A percentile compares a stretch with the other conserved stretches of the same genome.
These are phyloP conservation scores for Halophytophthora polymorphica DNA, from an alignment of 352 stramenopile species.

Conservation along the genomic window DNA sequence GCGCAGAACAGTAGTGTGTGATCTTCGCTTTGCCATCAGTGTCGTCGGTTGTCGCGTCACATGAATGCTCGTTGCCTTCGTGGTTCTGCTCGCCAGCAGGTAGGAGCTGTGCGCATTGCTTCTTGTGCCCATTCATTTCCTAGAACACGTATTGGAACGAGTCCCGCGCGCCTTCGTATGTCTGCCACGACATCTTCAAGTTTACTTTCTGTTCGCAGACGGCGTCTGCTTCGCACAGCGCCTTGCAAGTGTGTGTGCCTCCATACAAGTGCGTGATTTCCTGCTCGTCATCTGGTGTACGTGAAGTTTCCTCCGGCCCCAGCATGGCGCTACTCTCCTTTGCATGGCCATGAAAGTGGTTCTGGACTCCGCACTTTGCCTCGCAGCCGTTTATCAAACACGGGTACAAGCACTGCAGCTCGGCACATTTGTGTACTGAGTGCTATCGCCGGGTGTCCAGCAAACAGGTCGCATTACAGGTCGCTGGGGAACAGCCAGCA, in stretches of 20 bases:
- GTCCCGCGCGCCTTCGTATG: slow-evolving; percentile 36
- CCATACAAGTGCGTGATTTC: slow-evolving; percentile 43
- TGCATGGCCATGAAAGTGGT: slow-evolving; percentile 59
- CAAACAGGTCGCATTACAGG: slow-evolving; percentile 35
- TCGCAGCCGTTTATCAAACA: slow-evolving; percentile 51
- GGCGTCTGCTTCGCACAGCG: slow-evolving; percentile 40
- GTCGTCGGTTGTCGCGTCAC: slow-evolving; percentile 15
- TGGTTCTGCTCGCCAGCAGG: slow-evolving; percentile 31
- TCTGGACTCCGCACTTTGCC: slow-evolving; percentile 25
- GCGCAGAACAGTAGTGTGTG: slow-evolving; percentile 52
- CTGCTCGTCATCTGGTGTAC: slow-evolving; percentile 6
- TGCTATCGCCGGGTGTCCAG: slow-evolving; percentile 43
- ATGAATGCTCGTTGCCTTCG: slow-evolving; percentile 30
- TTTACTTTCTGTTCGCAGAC: slow-evolving; percentile 65
- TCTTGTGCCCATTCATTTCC: slow-evolving; percentile 68
- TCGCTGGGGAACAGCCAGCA: slow-evolving; percentile 30
- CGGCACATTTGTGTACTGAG: slow-evolving; percentile 48
- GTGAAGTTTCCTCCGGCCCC: slow-evolving; percentile 14
- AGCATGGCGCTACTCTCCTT: slow-evolving; percentile 19
- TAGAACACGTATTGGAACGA: slow-evolving; percentile 60
- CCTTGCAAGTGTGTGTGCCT: slow-evolving; percentile 35
- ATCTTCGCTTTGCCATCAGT: background rate
- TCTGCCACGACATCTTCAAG: slow-evolving; percentile 47
- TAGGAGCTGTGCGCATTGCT: slow-evolving; percentile 40
- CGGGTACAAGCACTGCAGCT: slow-evolving; percentile 39